Base-by-base conservation (phyloP, 163 green algal species). In the Scenedesmus sp. region DNA sequence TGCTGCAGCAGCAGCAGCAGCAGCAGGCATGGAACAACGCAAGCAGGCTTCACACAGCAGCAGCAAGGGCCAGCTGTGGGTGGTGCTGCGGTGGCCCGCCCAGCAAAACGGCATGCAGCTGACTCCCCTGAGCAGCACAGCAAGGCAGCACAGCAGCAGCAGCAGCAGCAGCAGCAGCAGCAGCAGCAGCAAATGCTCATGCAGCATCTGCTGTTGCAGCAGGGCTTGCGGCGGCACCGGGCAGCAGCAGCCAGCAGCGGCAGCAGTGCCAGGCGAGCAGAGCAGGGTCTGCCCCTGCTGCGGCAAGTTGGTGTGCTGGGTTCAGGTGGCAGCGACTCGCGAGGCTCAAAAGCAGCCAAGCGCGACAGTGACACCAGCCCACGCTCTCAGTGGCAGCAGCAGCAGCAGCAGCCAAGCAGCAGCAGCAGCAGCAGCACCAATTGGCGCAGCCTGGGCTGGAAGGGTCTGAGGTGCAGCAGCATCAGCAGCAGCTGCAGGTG, bases 361-460 rank as follows among this genome's bases (percentile, higher is more conserved):
- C 49, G 68, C 5, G 68, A 37, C 43, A 91, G 86, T 30, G 51
- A 81, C 35, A 80, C 26, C 86, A 91, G 73, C 78, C 86, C 86
- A 9, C 65, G 76, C 35, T 81, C 86, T 13, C 86, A 78, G 35
- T 81, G n/a, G 68, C n/a, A 35, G 56, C 40, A 82, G 43, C 33
- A 40, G 56, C 84, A 89, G 56, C 85, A 90, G 76, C 37, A 40
- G 12, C 30, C 24, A 24, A 80, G 85, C 85, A 26, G 43, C 85
- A 73, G 44, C 85, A 83, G 70, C 85, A 46, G 44, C 40, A 35
- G 56, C 43, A n/a, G n/a, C n/a, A n/a, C n/a, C n/a, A n/a, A n/a
- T n/a, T n/a, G n/a, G n/a, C n/a, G n/a, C n/a, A n/a, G n/a, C n/a
- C n/a, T n/a, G n/a, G n/a, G n/a, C n/a, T n/a, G n/a, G n/a, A n/a